A percentile compares a stretch with the other conserved stretches of the same genome.
These are phyloP conservation scores for Primulina tabacum DNA, from an alignment of 257 asterid species.

Conservation along the genomic window DNA sequence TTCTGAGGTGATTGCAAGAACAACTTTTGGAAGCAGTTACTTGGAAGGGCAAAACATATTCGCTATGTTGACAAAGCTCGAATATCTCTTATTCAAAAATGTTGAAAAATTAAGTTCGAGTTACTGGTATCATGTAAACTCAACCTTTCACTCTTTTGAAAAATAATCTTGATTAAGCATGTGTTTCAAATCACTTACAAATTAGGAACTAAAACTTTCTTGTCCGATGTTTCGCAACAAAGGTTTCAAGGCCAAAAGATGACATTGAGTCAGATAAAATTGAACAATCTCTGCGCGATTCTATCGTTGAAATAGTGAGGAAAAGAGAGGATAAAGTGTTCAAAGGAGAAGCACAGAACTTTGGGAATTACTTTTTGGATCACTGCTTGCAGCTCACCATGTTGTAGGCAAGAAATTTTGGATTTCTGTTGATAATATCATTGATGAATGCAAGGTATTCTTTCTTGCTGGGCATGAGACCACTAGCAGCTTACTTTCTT, in stretches of 20 bases:
- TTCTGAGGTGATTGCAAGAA: too few species aligned
- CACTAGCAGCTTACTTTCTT: constrained; percentile 38
- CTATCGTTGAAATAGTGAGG: constrained; percentile 32
- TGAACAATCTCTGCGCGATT: constrained; percentile 35
- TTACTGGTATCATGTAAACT: constrained; percentile 32
- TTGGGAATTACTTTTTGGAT: constrained; percentile 53
- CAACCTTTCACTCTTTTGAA: background rate
- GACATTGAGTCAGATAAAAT: constrained; percentile 43
- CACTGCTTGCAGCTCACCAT: constrained; percentile 43
- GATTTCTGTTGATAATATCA: constrained; percentile 41
- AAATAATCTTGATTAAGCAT: background rate
- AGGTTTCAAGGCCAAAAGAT: constrained; percentile 28
- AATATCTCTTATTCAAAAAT: constrained; percentile 26
- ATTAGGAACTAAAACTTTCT: constrained; percentile 1
- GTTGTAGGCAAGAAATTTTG: constrained; percentile 35
- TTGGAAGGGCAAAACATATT: too few species aligned
- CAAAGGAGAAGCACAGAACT: constrained; percentile 28
- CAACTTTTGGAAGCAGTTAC: too few species aligned
- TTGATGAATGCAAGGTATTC: constrained; percentile 63
- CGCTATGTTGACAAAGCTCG: constrained; percentile 28
- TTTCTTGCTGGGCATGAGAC: constrained; percentile 62
- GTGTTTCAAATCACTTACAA: constrained; percentile 1
- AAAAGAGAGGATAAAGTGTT: constrained; percentile 37
- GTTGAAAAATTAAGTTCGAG: constrained; percentile 23
- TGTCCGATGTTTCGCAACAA: constrained; percentile 28